Conservation (phyloP, 306 rosid genomes). For the Prunus mira region DNA sequence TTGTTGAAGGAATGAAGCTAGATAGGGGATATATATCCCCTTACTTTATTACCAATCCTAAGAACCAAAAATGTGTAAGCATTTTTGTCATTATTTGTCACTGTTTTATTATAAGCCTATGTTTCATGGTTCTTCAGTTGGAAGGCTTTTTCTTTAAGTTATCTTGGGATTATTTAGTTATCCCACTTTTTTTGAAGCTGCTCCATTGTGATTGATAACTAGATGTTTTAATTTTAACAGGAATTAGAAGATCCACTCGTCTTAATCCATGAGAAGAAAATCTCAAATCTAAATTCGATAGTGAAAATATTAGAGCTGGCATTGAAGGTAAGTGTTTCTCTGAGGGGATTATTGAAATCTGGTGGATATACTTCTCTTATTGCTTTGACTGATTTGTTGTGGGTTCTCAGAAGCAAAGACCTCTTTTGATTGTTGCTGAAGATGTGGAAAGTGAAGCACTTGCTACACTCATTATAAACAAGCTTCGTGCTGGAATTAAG, state of each 20-base stretch:
- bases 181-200: background rate
- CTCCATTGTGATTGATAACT: background rate
- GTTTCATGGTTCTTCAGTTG: background rate
- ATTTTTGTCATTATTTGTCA: conserved; percentile 4
- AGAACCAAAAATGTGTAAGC: conserved; percentile 94
- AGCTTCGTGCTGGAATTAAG: conserved; percentile 96
- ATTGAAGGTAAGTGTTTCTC: conserved; percentile 54
- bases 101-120: background rate
- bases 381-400: background rate
- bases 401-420: conserved; percentile 62
- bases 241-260: conserved; percentile 91
- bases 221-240: conserved; percentile 24
- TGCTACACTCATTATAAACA: conserved; percentile 82
- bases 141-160: background rate
- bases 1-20: conserved; percentile 98
- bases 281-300: conserved; percentile 69
- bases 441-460: conserved; percentile 96
- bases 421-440: conserved; percentile 76
- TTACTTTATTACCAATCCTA: conserved; percentile 80
- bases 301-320: conserved; percentile 92
- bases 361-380: conserved; percentile 3
- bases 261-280: conserved; percentile 91
- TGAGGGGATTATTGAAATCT: conserved; percentile 8
- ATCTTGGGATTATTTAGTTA: background rate
- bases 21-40: conserved; percentile 97